Percentiles rank a stretch among this genome's conserved stretches.
These are phyloP conservation scores for Takashimella koratensis DNA, from an alignment of 1,284 basidiomycete species.

Conservation along the genomic window DNA sequence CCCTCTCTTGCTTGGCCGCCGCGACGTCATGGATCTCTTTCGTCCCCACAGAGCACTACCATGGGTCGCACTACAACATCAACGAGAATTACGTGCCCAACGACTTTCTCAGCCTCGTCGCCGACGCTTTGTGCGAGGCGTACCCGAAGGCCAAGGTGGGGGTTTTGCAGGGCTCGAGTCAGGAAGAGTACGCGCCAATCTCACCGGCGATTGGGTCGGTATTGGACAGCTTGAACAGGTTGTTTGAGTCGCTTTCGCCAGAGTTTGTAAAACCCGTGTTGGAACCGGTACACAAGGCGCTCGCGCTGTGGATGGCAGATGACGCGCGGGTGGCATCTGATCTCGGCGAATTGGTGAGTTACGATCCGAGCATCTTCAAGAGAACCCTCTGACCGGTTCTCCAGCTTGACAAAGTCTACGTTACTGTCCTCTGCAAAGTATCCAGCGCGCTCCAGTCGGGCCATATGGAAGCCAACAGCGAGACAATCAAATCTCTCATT, in stretches of 20 bases:
- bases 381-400: slow-evolving; percentile 3
- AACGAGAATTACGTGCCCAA: slow-evolving; percentile 36
- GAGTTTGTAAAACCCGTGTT: slow-evolving; percentile 18
- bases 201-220: slow-evolving; percentile 19
- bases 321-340: slow-evolving; percentile 5
- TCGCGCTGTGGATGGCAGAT: slow-evolving; percentile 32
- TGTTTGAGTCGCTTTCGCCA: slow-evolving; percentile 12
- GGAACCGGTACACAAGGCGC: slow-evolving; percentile 9
- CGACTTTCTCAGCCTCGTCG: slow-evolving; percentile 37
- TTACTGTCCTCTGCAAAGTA: slow-evolving; percentile 24
- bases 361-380: background rate
- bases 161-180: background rate
- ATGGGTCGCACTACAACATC: slow-evolving; percentile 29
- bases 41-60: slow-evolving; percentile 18
- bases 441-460: slow-evolving; percentile 18
- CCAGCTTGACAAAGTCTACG: slow-evolving; percentile 36
- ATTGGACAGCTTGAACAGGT: slow-evolving; percentile 12
- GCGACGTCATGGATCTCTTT: slow-evolving; percentile 29
- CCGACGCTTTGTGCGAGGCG: slow-evolving; percentile 21
- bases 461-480: slow-evolving; percentile 16
- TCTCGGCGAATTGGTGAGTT: background rate
- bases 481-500: slow-evolving; percentile 28
- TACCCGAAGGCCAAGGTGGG: slow-evolving; percentile 17
- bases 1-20: slow-evolving; percentile 33
- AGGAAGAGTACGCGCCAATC: slow-evolving; percentile 1